Percentiles rank a stretch among this genome's conserved stretches.
phyloP scores from a whole-genome alignment of 2,329 filamentous ascomycete species.

The Diplodia seriata region DNA sequence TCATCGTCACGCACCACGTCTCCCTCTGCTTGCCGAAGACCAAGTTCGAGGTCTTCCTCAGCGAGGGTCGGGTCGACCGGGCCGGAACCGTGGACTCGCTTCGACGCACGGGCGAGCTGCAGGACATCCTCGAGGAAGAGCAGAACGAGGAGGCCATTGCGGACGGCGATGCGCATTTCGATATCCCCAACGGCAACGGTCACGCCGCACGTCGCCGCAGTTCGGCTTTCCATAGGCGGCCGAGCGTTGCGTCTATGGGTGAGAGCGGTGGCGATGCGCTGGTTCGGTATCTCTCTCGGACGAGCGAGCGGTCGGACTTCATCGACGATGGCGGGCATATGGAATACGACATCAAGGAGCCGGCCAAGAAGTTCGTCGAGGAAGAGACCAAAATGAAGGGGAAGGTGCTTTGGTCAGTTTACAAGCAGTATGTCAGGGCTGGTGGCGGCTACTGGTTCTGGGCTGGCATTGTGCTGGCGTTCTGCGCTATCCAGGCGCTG shows the following conservation, averaged over 20 bases:
- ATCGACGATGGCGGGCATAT: constrained; percentile 45
- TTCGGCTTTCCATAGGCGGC: constrained; percentile 15
- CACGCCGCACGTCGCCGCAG: constrained; percentile 43
- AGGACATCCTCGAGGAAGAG: constrained; percentile 56
- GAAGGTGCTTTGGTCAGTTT: constrained; percentile 71
- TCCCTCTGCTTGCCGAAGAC: constrained; percentile 72
- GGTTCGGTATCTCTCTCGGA: constrained; percentile 13
- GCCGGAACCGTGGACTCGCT: constrained; percentile 70
- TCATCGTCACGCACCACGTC: constrained; percentile 82
- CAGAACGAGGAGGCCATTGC: constrained; percentile 46
- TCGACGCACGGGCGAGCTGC: constrained; percentile 49
- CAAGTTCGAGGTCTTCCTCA: constrained; percentile 76
- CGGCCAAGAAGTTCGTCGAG: constrained; percentile 74
- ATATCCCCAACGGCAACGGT: constrained; percentile 44
- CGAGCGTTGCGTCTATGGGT: constrained; percentile 5
- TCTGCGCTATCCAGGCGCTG: constrained; percentile 61
- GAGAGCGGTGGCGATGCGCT: constrained; percentile 4
- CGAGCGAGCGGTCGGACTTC: constrained; percentile 30
- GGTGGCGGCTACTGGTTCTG: constrained; percentile 70
- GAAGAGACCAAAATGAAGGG: constrained; percentile 77
- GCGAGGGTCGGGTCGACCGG: constrained; percentile 69
- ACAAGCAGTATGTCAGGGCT: constrained; percentile 69
- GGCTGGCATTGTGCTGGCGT: constrained; percentile 60
- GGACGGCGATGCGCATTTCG: constrained; percentile 45
- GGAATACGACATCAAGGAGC: constrained; percentile 35